Conservation (phyloP, 257 asterid genomes). For the Solanum arcanum region DNA sequence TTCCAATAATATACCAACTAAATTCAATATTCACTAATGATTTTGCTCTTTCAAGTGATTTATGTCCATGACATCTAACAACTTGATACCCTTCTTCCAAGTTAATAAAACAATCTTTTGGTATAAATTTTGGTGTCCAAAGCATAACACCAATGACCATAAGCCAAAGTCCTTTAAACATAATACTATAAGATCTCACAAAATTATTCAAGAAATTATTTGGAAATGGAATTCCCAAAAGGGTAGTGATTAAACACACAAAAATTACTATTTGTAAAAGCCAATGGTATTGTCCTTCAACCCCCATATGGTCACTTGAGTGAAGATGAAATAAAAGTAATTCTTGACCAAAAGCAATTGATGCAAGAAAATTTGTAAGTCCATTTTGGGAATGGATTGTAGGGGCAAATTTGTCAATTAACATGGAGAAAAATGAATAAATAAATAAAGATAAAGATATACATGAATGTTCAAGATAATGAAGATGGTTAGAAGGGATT, state of each 20-base stretch:
- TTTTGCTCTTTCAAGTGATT: not conserved
- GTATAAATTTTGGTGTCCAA: not conserved
- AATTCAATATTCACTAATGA: not conserved
- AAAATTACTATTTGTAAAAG: not conserved
- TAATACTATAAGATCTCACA: not conserved
- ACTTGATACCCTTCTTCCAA: not conserved
- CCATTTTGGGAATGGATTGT: not conserved
- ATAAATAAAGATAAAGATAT: not conserved
- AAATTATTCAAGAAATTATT: not conserved
- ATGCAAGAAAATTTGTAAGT: not conserved
- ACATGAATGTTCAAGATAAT: not conserved
- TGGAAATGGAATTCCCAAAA: not conserved
- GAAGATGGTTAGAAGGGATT: not conserved
- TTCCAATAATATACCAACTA: not conserved
- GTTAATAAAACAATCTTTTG: not conserved
- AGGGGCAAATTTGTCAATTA: not conserved
- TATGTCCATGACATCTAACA: not conserved
- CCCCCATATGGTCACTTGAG: not conserved
- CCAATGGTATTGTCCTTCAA: not conserved
- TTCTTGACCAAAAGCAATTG: not conserved
- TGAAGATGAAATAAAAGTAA: not conserved
- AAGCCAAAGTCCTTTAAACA: not conserved
- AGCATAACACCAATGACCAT: not conserved
- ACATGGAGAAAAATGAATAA: not conserved
- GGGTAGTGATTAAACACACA: not conserved